Percentiles rank a stretch among this genome's conserved stretches.
phyloP scores from a whole-genome alignment of 805 yeast species.

The Maudiozyma barnettii region DNA sequence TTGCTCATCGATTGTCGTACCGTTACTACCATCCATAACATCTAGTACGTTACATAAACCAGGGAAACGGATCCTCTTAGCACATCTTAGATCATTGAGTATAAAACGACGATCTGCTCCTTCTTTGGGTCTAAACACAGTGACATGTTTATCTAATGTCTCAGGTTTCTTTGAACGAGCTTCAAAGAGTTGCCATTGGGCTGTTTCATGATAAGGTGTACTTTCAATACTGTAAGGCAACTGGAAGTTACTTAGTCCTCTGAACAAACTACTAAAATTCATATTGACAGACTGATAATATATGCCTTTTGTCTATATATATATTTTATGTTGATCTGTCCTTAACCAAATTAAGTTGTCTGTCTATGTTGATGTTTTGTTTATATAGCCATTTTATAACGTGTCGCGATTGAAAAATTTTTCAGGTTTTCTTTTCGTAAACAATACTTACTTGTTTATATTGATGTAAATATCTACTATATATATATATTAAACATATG shows the following conservation, averaged over 20 bases:
- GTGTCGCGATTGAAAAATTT: neutral
- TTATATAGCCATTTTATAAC: neutral
- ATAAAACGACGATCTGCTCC: neutral
- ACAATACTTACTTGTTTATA: neutral
- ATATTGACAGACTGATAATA: constrained; percentile 5
- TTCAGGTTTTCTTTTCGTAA: neutral
- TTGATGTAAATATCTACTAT: neutral
- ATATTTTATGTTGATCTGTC: neutral
- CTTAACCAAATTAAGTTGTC: too few species aligned
- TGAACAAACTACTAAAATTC: constrained; percentile 26
- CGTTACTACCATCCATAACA: neutral
- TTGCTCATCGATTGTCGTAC: neutral
- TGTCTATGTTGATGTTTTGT: too few species aligned
- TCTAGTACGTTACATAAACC: constrained; percentile 1
- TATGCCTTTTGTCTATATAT: neutral
- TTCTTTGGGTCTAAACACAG: constrained; percentile 17
- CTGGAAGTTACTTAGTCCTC: constrained; percentile 25
- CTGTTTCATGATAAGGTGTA: constrained; percentile 14
- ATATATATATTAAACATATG: neutral
- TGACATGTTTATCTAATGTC: constrained; percentile 5
- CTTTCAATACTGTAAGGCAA: constrained; percentile 24
- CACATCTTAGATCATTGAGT: neutral
- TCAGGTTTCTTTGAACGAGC: constrained; percentile 19
- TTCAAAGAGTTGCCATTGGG: constrained; percentile 22
- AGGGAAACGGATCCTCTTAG: constrained; percentile 1